These are phyloP conservation scores for Arxiozyma heterogenica DNA, from an alignment of 1,139 yeast genomes.

Conservation along the genomic window DNA sequence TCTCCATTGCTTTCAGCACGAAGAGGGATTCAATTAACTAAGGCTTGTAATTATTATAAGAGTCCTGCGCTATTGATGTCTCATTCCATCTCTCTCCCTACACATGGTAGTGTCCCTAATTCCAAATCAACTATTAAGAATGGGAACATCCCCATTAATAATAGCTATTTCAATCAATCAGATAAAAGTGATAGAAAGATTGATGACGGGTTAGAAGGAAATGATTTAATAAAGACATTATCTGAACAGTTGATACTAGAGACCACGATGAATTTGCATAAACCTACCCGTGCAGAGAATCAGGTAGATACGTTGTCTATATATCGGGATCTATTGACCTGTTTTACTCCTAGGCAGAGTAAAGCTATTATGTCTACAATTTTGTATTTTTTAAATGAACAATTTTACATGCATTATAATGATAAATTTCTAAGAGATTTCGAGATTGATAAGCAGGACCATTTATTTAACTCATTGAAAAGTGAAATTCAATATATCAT, in stretches of 20 bases:
- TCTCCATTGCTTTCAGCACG: background rate
- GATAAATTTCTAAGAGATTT: constrained; percentile 53
- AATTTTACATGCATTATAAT: constrained; percentile 46
- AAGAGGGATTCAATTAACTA: background rate
- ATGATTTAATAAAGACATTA: constrained; percentile 20
- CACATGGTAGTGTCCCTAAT: background rate
- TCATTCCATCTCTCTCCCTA: background rate
- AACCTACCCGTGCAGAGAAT: constrained; percentile 25
- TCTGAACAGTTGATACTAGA: constrained; percentile 26
- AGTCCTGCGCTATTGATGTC: background rate
- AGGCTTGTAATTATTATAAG: background rate
- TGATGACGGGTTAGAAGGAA: constrained; percentile 4
- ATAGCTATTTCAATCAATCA: background rate
- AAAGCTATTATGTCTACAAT: constrained; percentile 44
- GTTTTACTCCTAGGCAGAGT: constrained; percentile 48
- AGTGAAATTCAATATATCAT: constrained; percentile 79
- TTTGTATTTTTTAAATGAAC: constrained; percentile 41
- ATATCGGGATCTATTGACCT: constrained; percentile 19
- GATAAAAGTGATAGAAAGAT: background rate
- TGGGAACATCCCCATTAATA: background rate
- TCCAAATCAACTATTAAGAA: background rate
- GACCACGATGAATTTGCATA: constrained; percentile 16
- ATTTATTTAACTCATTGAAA: constrained; percentile 86
- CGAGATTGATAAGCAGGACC: constrained; percentile 78
- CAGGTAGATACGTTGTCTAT: constrained; percentile 16